phyloP scores from a whole-genome alignment of 1,284 basidiomycete species.

The Peniophora sp. region DNA sequence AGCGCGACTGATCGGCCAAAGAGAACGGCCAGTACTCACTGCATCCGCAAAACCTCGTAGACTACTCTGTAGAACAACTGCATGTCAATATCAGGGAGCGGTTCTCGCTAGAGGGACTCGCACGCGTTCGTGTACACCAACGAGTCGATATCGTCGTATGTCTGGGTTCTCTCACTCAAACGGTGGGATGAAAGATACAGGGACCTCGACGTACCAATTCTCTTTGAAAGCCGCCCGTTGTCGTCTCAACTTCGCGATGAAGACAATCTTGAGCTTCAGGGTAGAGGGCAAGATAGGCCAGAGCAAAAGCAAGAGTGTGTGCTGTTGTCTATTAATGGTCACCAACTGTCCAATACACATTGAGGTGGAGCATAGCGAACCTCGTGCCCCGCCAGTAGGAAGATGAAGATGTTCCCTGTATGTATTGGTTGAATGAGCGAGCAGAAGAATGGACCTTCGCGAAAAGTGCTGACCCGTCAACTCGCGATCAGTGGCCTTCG shows the following conservation, averaged over 20 bases:
- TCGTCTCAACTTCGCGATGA: slow-evolving; percentile 34
- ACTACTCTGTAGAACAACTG: slow-evolving; percentile 30
- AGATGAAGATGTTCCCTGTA: slow-evolving; percentile 44
- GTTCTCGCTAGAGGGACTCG: slow-evolving; percentile 9
- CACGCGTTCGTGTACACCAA: slow-evolving; percentile 39
- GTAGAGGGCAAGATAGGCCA: slow-evolving; percentile 36
- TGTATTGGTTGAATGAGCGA: background rate
- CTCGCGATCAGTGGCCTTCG: slow-evolving; percentile 32
- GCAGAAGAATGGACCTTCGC: background rate
- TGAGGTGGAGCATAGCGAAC: slow-evolving; percentile 16
- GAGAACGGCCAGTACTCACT: slow-evolving; percentile 25
- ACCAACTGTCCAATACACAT: background rate
- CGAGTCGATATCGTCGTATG: slow-evolving; percentile 42
- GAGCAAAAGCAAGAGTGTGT: slow-evolving; percentile 38
- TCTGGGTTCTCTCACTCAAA: slow-evolving; percentile 19
- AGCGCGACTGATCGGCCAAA: background rate
- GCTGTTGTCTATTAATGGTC: slow-evolving; percentile 27
- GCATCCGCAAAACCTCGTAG: slow-evolving; percentile 53
- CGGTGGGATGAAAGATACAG: background rate
- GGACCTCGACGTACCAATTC: slow-evolving; percentile 19
- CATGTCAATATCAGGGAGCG: background rate
- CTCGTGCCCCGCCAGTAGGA: slow-evolving; percentile 32
- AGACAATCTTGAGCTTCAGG: slow-evolving; percentile 46
- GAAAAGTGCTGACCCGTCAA: slow-evolving; percentile 31
- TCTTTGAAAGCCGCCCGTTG: slow-evolving; percentile 27